phyloP scores from a whole-genome alignment of 352 stramenopile species.

The Elongisporangium anandrum region DNA sequence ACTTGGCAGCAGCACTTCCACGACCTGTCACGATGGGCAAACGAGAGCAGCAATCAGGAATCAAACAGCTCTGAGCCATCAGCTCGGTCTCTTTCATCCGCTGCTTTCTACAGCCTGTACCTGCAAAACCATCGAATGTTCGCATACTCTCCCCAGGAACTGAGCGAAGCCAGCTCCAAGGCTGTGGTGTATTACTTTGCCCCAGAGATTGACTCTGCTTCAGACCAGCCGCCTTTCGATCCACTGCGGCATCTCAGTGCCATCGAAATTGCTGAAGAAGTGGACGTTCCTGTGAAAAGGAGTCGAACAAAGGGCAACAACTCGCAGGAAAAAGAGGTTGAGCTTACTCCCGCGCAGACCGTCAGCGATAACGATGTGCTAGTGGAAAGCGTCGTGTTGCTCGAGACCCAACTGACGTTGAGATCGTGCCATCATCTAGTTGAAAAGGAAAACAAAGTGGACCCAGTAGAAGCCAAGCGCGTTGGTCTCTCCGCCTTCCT shows the following conservation, averaged over 20 bases:
- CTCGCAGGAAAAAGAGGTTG: background rate
- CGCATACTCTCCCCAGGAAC: slow-evolving; percentile 7
- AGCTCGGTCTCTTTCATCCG: slow-evolving; percentile 9
- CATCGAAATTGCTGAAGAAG: slow-evolving; percentile 20
- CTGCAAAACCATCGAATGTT: slow-evolving; percentile 19
- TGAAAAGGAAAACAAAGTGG: background rate
- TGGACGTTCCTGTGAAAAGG: slow-evolving; percentile 6
- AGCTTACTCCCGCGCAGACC: background rate
- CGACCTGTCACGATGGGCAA: slow-evolving; percentile 40
- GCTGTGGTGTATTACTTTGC: slow-evolving; percentile 30
- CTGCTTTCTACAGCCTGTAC: slow-evolving; percentile 29
- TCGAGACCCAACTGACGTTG: background rate
- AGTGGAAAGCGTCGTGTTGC: background rate
- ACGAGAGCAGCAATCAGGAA: background rate
- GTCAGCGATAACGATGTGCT: background rate
- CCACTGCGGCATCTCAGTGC: slow-evolving; percentile 26
- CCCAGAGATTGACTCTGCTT: slow-evolving; percentile 2
- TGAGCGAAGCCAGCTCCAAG: background rate
- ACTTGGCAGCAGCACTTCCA: slow-evolving; percentile 55
- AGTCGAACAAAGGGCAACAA: background rate
- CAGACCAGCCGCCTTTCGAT: slow-evolving; percentile 16
- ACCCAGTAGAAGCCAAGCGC: too few relatives aligned
- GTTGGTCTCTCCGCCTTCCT: background rate
- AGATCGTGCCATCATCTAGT: background rate
- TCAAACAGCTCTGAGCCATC: background rate